Evolutionary conservation across 2,329 filamentous ascomycete species (phyloP).

Genomic region (Stromatinia cepivora): DNA sequence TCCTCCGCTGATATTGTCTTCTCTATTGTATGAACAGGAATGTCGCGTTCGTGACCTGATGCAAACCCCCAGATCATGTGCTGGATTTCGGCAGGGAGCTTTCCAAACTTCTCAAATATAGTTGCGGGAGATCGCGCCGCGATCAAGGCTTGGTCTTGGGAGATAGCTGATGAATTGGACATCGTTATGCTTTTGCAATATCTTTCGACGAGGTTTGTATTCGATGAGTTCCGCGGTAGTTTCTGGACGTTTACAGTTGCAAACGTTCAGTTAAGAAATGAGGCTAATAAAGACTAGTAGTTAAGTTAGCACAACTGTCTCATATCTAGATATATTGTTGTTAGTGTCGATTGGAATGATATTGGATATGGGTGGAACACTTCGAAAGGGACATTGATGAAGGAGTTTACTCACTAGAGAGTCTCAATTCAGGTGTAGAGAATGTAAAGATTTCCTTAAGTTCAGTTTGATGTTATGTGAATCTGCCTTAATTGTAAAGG

Average conservation of each 20-base stretch:
- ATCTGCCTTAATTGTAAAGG: no score
- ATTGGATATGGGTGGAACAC: no score
- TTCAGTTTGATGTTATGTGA: neutral
- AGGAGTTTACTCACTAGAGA: neutral
- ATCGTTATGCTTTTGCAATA: no score
- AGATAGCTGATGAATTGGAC: neutral
- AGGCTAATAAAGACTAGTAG: neutral
- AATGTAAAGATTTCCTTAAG: neutral
- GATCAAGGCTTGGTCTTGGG: neutral
- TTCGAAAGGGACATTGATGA: neutral
- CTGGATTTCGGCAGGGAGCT: neutral
- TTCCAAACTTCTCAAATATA: neutral
- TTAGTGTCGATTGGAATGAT: neutral
- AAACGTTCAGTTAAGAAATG: neutral
- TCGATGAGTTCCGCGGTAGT: neutral
- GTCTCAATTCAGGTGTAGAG: neutral
- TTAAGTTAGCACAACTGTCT: neutral
- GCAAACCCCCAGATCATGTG: neutral
- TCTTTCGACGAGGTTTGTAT: neutral
- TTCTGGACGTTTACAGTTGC: neutral
- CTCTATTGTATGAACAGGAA: neutral
- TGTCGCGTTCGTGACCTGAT: neutral
- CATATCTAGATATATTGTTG: neutral
- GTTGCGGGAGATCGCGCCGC: neutral
- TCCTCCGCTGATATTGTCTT: neutral